Evolutionary conservation across 1,284 basidiomycete genomes (phyloP), one percentile per base, ranked within the genome.

Genomic region (Sanghuangporus sanghuang): DNA sequence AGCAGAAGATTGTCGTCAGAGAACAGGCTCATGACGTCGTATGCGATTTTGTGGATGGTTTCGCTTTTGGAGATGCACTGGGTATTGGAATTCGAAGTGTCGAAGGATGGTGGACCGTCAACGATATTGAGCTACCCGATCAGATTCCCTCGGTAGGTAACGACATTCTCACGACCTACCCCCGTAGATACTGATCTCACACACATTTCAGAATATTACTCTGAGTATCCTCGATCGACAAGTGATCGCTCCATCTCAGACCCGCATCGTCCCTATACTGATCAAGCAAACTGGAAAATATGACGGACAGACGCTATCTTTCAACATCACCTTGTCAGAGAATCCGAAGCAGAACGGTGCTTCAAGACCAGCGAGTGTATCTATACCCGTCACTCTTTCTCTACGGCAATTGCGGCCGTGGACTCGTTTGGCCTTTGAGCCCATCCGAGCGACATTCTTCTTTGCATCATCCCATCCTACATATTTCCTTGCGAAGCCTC

Each of bases 21-120:
- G 76, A 82, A 59, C 65, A 77, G 3, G 73, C 79, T n/a, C 81
- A 85, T 61, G 81, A 89, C 58, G 75, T 90, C 4, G 64, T 78
- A 6, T 81, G 81, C 59, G 82, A 90, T 72, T 87, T 92, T 67
- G 76, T 91, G 2, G 81, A 83, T 62, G 90, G 90, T 0, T 82
- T 78, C 68, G 80, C 86, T 0, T 89, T 92, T 67, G 90, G 89
- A 3, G 72, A 82, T 52, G 82, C 83, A 1, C 52, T 88, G n/a
- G 89, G 89, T 5, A 66, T 92, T 5, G 86, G 82, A 4, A 66
- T 90, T 27, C 80, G 81, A 40, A 84, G 80, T 66, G 62, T 78
- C 3, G 74, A 77, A 53, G 79, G 76, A n/a, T 84, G 82, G 80
- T 84, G 83, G 83, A 81, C 75, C 1, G 76, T 84, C 9, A 64